phyloP scores from a whole-genome alignment of 2,329 filamentous ascomycete species.

The Sporothrix curviconia region DNA sequence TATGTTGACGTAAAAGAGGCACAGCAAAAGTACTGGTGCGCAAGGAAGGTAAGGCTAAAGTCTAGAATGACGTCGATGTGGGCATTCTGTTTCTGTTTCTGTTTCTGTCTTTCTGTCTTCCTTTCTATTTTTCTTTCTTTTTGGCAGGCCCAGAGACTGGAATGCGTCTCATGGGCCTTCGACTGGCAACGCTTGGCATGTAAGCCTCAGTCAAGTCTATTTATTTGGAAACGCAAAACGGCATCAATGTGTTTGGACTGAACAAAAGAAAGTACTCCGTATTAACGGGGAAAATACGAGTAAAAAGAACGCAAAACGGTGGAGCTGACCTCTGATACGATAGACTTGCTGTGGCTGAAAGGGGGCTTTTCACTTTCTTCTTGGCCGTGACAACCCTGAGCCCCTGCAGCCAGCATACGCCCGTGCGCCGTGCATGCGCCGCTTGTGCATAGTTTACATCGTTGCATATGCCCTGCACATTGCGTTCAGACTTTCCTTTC shows the following conservation, averaged over 20 bases:
- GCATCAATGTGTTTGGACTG: no score
- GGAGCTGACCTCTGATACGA: background rate
- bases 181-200: background rate
- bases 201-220: no score
- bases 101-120: background rate
- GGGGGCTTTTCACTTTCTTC: background rate
- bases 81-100: background rate
- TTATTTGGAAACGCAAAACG: background rate
- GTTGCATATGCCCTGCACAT: background rate
- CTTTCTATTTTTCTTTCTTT: background rate
- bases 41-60: no score
- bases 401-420: conserved; percentile 7
- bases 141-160: background rate
- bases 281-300: background rate
- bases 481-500: background rate
- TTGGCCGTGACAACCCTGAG: background rate
- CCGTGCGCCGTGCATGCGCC: background rate
- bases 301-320: background rate
- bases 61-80: no score
- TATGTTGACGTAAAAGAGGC: no score
- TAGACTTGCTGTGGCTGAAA: background rate
- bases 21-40: no score
- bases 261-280: no score
- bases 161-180: conserved; percentile 1
- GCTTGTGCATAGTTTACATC: background rate